These are phyloP conservation scores for Tylopilus sp. DNA, from an alignment of 768 basidiomycete species.

Conservation along the genomic window DNA sequence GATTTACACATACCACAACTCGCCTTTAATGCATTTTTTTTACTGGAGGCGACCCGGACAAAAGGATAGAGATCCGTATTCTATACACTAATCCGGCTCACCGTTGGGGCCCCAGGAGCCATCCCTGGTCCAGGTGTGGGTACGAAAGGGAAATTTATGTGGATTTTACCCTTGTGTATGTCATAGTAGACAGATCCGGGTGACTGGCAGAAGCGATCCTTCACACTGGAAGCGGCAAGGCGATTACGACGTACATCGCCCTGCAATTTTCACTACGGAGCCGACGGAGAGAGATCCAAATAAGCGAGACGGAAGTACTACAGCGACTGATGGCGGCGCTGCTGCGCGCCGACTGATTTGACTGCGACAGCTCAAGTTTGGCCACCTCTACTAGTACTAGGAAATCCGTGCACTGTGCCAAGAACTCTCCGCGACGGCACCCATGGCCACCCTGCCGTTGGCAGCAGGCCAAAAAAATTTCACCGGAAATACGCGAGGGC, in stretches of 20 bases:
- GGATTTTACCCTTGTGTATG: constrained; percentile 23
- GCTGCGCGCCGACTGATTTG: not conserved
- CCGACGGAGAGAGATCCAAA: constrained; percentile 11
- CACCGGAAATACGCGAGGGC: constrained; percentile 37
- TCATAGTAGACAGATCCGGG: constrained; percentile 17
- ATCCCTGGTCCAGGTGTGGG: constrained; percentile 23
- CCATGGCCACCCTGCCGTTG: constrained; percentile 20
- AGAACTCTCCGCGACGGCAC: constrained; percentile 10
- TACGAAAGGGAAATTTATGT: constrained; percentile 23
- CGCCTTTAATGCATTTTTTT: constrained; percentile 23
- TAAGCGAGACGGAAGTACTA: constrained; percentile 15
- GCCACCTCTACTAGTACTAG: not conserved
- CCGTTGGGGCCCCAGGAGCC: not conserved
- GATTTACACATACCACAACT: constrained; percentile 25
- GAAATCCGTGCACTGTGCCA: constrained; percentile 3
- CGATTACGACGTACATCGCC: constrained; percentile 15
- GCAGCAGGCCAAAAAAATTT: constrained; percentile 29
- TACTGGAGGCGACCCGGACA: constrained; percentile 6
- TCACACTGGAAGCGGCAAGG: not conserved
- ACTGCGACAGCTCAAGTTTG: not conserved
- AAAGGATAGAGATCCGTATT: constrained; percentile 15
- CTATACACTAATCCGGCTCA: constrained; percentile 30
- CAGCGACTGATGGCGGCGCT: constrained; percentile 1
- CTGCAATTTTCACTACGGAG: constrained; percentile 16
- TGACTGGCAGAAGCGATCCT: constrained; percentile 11